Evolutionary conservation across 805 yeast species (phyloP), one percentile per base, ranked within the genome.

Genomic region (Pichia cephalocereana): DNA sequence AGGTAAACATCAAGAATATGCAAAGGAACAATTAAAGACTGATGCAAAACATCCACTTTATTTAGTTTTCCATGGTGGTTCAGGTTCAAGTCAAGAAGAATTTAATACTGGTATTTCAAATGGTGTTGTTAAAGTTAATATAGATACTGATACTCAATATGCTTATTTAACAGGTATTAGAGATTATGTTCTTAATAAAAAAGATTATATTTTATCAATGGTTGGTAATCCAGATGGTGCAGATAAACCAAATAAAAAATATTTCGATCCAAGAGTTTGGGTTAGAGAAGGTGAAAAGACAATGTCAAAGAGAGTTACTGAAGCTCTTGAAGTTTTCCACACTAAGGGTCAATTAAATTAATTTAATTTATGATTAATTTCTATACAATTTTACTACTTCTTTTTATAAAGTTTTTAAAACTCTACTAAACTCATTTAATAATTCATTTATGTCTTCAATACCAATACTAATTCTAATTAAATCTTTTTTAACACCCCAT

Each of bases 211-310:
- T 62, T 61, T 78, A 76, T 56, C 84, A 50, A 86, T 74, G 74
- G 96, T 93, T 64, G 99, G 99, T 75, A 93, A 93, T 95, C 99
- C 99, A 75, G 96, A 91, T 23, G 99, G 98, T 72, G 91, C 76
- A 49, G 98, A 93, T 76, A 86, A 88, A 80, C 99, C 99, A 77
- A 93, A 93, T 91, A 93, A 93, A 90, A 93, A 93, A 79, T 89
- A 76, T 88, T 93, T 88, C 70, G 99, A 93, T 77, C 99, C 99
- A 76, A 91, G 99, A 83, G 98, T 90, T 74, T 93, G 99, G 99
- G 97, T 93, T 60, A 90, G 98, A 82, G 98, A 91, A 77, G 98
- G 99, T 80, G 99, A 93, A 81, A 89, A 89, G 89, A 89, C 97
- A 68, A 91, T 93, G 97, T 60, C 82, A 59, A 74, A 70, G 60